These are phyloP conservation scores for Candida palmyrensis DNA, from an alignment of 805 yeast species.

Conservation along the genomic window DNA sequence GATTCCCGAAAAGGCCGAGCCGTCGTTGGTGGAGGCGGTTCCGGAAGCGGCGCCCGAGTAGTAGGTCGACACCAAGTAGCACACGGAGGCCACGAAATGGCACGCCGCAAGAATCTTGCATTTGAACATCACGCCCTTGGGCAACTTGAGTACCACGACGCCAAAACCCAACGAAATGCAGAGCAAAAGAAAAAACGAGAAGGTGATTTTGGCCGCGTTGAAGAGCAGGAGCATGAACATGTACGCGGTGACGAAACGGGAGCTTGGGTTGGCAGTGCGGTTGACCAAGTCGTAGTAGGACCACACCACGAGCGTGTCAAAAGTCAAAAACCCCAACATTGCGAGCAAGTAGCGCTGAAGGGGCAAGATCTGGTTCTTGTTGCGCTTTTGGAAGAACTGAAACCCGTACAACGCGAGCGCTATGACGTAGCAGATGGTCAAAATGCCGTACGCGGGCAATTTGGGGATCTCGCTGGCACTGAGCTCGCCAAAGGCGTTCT, in stretches of 20 bases:
- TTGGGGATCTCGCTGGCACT: slow-evolving; percentile 91
- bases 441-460: slow-evolving; percentile 79
- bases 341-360: slow-evolving; percentile 88
- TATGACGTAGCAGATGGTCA: slow-evolving; percentile 78
- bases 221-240: slow-evolving; percentile 73
- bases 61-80: slow-evolving; percentile 32
- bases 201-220: slow-evolving; percentile 77
- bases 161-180: slow-evolving; percentile 93
- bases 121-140: slow-evolving; percentile 64
- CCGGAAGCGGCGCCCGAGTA: slow-evolving; percentile 20
- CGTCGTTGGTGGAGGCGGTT: slow-evolving; percentile 22
- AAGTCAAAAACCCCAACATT: slow-evolving; percentile 74
- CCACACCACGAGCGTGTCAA: slow-evolving; percentile 86
- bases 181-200: slow-evolving; percentile 80
- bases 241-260: slow-evolving; percentile 62
- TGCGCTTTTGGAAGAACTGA: slow-evolving; percentile 76
- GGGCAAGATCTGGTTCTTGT: slow-evolving; percentile 71
- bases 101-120: slow-evolving; percentile 38
- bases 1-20: slow-evolving; percentile 41
- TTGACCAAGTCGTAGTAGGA: slow-evolving; percentile 85
- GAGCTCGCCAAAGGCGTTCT: slow-evolving; percentile 86
- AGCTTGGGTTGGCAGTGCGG: slow-evolving; percentile 40
- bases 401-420: slow-evolving; percentile 80
- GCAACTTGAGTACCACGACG: slow-evolving; percentile 82
- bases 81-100: slow-evolving; percentile 31